Conservation (phyloP, 1,284 basidiomycete species). For the Puccinia brachypodii region DNA sequence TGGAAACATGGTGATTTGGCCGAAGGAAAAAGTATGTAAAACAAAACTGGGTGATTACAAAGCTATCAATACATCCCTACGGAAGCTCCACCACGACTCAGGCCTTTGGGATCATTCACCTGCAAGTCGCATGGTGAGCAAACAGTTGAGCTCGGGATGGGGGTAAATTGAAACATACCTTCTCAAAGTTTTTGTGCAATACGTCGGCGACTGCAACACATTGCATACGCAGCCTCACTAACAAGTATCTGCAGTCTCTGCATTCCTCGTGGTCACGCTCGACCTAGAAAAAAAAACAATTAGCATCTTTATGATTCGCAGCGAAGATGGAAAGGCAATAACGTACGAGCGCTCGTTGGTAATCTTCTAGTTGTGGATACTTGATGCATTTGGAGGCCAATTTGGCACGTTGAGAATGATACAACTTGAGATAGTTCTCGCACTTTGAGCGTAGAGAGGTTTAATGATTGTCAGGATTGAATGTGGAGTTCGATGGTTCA, state of each 20-base stretch:
- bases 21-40: no score
- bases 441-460: neutral
- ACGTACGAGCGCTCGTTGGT: constrained; percentile 38
- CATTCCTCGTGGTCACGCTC: constrained; percentile 48
- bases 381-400: constrained; percentile 47
- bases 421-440: constrained; percentile 45
- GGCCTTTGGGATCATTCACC: constrained; percentile 48
- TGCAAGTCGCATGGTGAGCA: neutral
- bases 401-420: constrained; percentile 47
- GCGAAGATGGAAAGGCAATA: neutral
- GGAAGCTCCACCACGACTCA: constrained; percentile 34
- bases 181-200: constrained; percentile 45
- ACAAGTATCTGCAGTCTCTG: constrained; percentile 40
- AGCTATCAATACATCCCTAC: constrained; percentile 42
- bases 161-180: neutral
- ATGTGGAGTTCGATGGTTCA: neutral
- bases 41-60: no score
- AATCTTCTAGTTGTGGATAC: constrained; percentile 46
- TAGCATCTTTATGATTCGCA: no score
- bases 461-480: neutral
- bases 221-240: constrained; percentile 35
- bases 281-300: constrained; percentile 1
- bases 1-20: no score
- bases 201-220: constrained; percentile 44
- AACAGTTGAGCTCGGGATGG: neutral